Percentiles rank a stretch among this genome's conserved stretches.
These are phyloP conservation scores for Gonium pectorale DNA, from an alignment of 139 green algal species.

Conservation along the genomic window DNA sequence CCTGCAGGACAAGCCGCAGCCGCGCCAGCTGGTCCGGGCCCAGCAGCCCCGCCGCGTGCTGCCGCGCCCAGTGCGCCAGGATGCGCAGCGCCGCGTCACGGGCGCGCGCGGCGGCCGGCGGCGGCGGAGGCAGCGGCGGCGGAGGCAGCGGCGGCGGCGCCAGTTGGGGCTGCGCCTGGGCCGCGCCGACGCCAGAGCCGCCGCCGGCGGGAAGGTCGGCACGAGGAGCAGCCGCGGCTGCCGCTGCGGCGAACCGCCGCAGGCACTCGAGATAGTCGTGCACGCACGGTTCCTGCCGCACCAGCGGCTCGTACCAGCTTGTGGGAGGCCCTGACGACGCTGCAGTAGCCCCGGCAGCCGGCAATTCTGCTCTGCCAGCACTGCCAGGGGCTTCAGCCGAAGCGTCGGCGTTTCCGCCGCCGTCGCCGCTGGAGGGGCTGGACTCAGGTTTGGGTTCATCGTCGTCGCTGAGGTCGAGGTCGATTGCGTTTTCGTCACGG, in stretches of 20 bases:
- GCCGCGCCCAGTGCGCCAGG: neutral
- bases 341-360: too few relatives aligned
- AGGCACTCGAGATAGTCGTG: neutral
- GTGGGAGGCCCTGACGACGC: too few relatives aligned
- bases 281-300: neutral
- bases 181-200: too few relatives aligned
- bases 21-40: neutral
- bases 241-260: neutral
- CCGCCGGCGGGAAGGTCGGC: too few relatives aligned
- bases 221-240: too few relatives aligned
- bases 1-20: neutral
- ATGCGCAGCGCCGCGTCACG: slow-evolving; percentile 13
- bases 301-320: too few relatives aligned
- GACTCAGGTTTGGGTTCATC: too few relatives aligned
- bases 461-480: slow-evolving; percentile 2
- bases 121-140: neutral
- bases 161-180: too few relatives aligned
- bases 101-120: neutral
- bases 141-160: neutral
- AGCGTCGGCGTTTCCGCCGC: too few relatives aligned
- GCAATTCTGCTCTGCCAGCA: too few relatives aligned
- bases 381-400: too few relatives aligned
- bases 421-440: neutral
- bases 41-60: neutral
- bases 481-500: slow-evolving; percentile 30